Percentiles rank a stretch among this genome's conserved stretches.
Conservation (phyloP, 1,139 yeast genomes). For the Suhomyces chickasaworum region DNA sequence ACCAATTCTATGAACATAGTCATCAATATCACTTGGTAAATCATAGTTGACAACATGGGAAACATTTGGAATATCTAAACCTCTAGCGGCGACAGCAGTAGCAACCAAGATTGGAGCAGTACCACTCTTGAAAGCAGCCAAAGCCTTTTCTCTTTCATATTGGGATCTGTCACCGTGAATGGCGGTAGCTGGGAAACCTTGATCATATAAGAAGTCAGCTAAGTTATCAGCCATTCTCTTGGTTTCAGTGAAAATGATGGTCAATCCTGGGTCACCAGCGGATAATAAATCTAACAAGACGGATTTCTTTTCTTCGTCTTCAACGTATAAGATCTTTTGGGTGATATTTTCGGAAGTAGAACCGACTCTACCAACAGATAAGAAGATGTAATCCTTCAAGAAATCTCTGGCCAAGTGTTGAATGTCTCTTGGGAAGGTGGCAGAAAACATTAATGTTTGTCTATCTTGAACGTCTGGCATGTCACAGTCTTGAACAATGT, state of each 20-base stretch:
- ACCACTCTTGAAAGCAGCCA: conserved; percentile 87
- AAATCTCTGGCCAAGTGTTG: conserved; percentile 90
- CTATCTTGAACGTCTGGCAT: conserved; percentile 97
- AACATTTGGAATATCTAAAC: conserved; percentile 97
- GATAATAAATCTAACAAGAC: conserved; percentile 88
- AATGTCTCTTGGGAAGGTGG: conserved; percentile 99
- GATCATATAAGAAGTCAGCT: conserved; percentile 87
- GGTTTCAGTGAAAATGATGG: conserved; percentile 95
- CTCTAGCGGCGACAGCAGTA: conserved; percentile 99
- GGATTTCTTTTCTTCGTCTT: conserved; percentile 92
- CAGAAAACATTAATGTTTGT: conserved; percentile 99
- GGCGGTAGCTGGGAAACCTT: conserved; percentile 99
- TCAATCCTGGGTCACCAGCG: conserved; percentile 79
- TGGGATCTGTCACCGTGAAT: conserved; percentile 99
- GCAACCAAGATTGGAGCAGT: conserved; percentile 98
- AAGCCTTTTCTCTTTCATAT: conserved; percentile 98
- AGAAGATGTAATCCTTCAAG: conserved; percentile 90
- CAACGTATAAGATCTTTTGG: conserved; percentile 89
- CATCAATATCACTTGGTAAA: conserved; percentile 98
- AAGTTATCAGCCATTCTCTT: conserved; percentile 97
- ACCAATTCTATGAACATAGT: conserved; percentile 93
- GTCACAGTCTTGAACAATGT: conserved; percentile 93
- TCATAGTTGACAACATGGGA: conserved; percentile 91
- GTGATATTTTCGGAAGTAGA: conserved; percentile 96
- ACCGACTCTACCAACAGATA: conserved; percentile 88